A percentile compares a stretch with the other conserved stretches of the same genome.
Evolutionary conservation across 305 asterid species (phyloP).

Genomic region (Lippia alba): DNA sequence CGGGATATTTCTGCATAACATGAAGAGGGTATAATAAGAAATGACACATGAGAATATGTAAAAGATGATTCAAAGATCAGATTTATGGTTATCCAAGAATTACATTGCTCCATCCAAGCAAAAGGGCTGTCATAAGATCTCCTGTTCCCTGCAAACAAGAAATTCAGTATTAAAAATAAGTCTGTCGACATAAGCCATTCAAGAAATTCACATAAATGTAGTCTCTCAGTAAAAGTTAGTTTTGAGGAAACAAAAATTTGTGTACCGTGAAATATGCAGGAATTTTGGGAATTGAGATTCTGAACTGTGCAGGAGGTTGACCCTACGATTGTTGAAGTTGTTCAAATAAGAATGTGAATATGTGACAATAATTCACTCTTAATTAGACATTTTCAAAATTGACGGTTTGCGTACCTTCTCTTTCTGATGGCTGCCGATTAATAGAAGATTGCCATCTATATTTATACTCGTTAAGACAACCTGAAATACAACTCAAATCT

Average conservation of each 20-base stretch:
- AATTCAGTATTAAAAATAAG: conserved; percentile 11
- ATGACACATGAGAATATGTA: conserved; percentile 4
- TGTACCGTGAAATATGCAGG: conserved; percentile 95
- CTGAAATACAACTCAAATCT: conserved; percentile 48
- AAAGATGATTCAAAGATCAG: conserved; percentile 24
- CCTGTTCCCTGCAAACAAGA: conserved; percentile 87
- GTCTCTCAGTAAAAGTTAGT: not conserved
- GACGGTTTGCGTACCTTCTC: conserved; percentile 62
- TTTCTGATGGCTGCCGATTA: conserved; percentile 89
- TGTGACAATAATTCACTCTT: conserved; percentile 2
- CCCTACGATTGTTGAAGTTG: conserved; percentile 58
- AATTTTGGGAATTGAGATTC: conserved; percentile 79
- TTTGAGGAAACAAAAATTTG: conserved; percentile 1
- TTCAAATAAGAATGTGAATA: conserved; percentile 29
- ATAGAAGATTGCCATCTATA: conserved; percentile 73
- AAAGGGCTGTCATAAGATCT: conserved; percentile 88
- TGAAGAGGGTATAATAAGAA: conserved; percentile 35
- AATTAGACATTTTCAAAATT: conserved; percentile 8
- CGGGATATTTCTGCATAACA: conserved; percentile 73
- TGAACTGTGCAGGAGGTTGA: conserved; percentile 78
- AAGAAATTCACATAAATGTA: not conserved
- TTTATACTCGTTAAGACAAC: conserved; percentile 93
- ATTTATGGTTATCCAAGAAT: conserved; percentile 32
- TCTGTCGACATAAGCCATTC: not conserved
- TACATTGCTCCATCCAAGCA: conserved; percentile 99